Base-by-base conservation (phyloP, 352 stramenopile genomes). In the Pythium dissimile region DNA sequence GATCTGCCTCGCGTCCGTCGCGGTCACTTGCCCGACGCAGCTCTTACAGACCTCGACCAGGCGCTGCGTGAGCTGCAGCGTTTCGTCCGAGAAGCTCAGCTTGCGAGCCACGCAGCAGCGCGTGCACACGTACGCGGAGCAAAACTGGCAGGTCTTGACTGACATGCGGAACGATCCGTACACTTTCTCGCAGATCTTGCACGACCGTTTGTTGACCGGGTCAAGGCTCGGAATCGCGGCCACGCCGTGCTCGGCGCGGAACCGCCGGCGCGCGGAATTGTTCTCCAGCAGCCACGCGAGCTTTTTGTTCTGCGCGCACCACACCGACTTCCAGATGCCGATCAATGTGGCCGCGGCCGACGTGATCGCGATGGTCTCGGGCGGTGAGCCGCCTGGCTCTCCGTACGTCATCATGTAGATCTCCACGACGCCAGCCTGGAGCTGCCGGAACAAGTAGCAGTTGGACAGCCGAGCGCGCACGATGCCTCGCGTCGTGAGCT, bases 261-360 rank as follows among this genome's bases (percentile, higher is more conserved):
- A 60, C 0, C 31, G 42, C 13, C 32, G 30, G 13, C 49, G 35
- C 1, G 46, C 39, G 13, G 37, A 21, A 12, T 47, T 41, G 28
- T 57, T 28, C 16, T 31, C 28, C 18, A 65, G 31, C 21, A 61
- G 32, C 42, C 54, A 71, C 34, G 48, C 38, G 24, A 74, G 62
- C 30, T 71, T 74, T 39, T 65, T 67, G 50, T 64, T 64, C 44
- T 71, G 53, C 3, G 57, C 66, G 23, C 62, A 74, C 32, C 38
- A 54, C 26, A 62, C 50, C 16, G 48, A 21, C 32, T 71, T 62
- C 47, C 41, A 62, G 42, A 54, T 66, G 30, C 46, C 59, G 39
- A 71, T 58, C 16, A 74, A 23, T 16, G 42, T 56, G 16, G 49
- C 39, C 5, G 54, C 66, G 3, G 53, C 47, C 15, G 57, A 71